Base-by-base conservation (phyloP, 257 asterid genomes). In the Scutellaria galericulata region DNA sequence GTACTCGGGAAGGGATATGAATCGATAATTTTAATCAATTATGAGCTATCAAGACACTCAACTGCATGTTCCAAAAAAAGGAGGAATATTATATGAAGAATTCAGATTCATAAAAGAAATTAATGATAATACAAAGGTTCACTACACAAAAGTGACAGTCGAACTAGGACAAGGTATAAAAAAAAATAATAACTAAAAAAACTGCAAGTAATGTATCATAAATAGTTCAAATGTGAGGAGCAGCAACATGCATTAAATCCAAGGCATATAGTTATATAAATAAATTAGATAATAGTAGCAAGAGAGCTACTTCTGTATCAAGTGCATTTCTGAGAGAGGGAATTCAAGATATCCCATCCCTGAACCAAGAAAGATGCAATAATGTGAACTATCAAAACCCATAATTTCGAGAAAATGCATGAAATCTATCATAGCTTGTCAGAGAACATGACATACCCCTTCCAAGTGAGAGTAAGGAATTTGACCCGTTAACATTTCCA, bases 401-500 rank as follows among this genome's bases (percentile, higher is more conserved):
- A 65, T 68, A 55, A 47, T 53, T 58, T 22, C 12, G 18, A 18
- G 18, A 18, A 18, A 18, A 14, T 9, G 66, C 64, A 57, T 74
- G 20, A 71, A 65, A 44, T 59, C 72, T 56, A 27, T 73, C 54
- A 45, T 53, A 55, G 41, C 27, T 54, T 53, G 12, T 63, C 47
- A 48, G 12, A 45, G 53, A 31, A 55, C 50, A 76, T 63, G 66
- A 15, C 82, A 54, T 86, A 84, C 92, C 88, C 90, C 86, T 81
- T 87, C 92, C 82, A 87, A 75, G 77, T 79, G 88, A 70, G 92
- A 87, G 81, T 87, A 87, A 39, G 92, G 92, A 76, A 87, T 70
- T 77, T 79, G 85, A 70, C 92, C 80, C 8, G 90, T 85, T 47
- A 87, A 73, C 92, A 87, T 87, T 78, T 87, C 92, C 80, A 87